phyloP scores from a whole-genome alignment of 495 filamentous ascomycete genomes.

The Penicillium chermesinum region DNA sequence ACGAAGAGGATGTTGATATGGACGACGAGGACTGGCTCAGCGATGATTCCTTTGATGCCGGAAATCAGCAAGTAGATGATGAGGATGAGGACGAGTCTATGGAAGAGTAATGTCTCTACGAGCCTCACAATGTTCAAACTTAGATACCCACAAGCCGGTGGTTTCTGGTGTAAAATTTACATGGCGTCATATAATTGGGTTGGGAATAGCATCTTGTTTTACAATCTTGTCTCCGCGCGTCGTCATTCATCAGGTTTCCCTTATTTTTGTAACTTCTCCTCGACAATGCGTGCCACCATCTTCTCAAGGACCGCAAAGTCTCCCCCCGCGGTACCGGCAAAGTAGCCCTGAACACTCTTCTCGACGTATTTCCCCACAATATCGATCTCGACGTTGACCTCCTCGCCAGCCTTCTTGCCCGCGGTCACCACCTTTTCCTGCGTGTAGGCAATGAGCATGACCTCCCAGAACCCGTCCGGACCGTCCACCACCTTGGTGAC shows the following conservation, averaged over 20 bases:
- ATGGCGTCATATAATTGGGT: constrained; percentile 13
- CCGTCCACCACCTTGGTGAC: constrained; percentile 74
- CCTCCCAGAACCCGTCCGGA: constrained; percentile 81
- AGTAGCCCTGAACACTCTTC: constrained; percentile 70
- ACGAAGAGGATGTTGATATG: constrained; percentile 53
- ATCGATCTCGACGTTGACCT: constrained; percentile 96
- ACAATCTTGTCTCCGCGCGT: neutral
- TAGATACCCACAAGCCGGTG: constrained; percentile 21
- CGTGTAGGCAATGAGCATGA: constrained; percentile 98
- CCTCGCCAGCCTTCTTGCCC: constrained; percentile 72
- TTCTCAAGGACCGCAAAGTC: constrained; percentile 70
- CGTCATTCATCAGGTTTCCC: neutral
- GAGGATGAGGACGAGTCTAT: constrained; percentile 44
- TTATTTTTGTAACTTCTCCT: constrained; percentile 56
- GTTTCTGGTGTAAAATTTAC: constrained; percentile 20
- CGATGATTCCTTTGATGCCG: constrained; percentile 52
- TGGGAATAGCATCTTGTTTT: constrained; percentile 11
- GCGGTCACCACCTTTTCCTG: constrained; percentile 88
- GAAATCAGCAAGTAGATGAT: constrained; percentile 38
- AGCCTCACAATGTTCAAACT: constrained; percentile 2
- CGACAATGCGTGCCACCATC: constrained; percentile 75
- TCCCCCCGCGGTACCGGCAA: constrained; percentile 46
- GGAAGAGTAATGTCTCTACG: constrained; percentile 26
- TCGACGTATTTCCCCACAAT: constrained; percentile 98
- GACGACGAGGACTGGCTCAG: constrained; percentile 57